phyloP scores from a whole-genome alignment of 129 eudicot genomes.

The Smallanthus sonchifolius region DNA sequence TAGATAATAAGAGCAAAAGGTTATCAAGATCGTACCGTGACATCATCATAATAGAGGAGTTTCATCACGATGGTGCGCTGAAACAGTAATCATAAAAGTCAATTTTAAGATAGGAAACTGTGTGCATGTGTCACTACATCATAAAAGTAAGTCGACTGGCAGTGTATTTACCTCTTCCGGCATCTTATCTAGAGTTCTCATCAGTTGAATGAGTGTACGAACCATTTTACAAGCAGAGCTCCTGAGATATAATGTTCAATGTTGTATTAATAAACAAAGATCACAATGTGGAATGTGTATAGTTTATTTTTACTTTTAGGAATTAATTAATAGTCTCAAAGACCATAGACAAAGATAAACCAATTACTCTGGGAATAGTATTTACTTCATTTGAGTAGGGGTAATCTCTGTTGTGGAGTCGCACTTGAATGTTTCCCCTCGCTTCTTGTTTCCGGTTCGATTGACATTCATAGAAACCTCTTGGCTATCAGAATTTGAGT shows the following conservation, averaged over 20 bases:
- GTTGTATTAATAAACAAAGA: neutral
- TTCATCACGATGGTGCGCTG: constrained; percentile 99
- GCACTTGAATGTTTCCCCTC: constrained; percentile 77
- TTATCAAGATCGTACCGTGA: constrained; percentile 64
- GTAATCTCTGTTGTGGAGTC: constrained; percentile 75
- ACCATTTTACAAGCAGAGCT: constrained; percentile 98
- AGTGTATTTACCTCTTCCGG: constrained; percentile 77
- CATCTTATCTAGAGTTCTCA: constrained; percentile 99
- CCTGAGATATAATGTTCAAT: constrained; percentile 38
- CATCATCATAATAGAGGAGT: constrained; percentile 87
- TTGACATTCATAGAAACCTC: constrained; percentile 92
- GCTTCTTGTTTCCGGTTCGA: constrained; percentile 80
- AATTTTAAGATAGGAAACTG: neutral
- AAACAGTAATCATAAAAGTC: constrained; percentile 15
- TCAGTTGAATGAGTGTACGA: constrained; percentile 81
- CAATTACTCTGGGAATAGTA: constrained; percentile 16
- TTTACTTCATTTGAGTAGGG: constrained; percentile 87
- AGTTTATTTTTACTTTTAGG: neutral
- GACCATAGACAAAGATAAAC: constrained; percentile 10
- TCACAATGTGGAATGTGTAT: neutral
- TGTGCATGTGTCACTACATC: neutral
- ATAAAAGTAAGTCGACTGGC: neutral
- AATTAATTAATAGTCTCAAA: neutral
- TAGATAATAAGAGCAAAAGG: constrained; percentile 8
- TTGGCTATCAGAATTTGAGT: constrained; percentile 70